Percentiles rank a stretch among this genome's conserved stretches.
These are phyloP conservation scores for Blastocystis sp. DNA, from an alignment of 352 stramenopile genomes.

Conservation along the genomic window DNA sequence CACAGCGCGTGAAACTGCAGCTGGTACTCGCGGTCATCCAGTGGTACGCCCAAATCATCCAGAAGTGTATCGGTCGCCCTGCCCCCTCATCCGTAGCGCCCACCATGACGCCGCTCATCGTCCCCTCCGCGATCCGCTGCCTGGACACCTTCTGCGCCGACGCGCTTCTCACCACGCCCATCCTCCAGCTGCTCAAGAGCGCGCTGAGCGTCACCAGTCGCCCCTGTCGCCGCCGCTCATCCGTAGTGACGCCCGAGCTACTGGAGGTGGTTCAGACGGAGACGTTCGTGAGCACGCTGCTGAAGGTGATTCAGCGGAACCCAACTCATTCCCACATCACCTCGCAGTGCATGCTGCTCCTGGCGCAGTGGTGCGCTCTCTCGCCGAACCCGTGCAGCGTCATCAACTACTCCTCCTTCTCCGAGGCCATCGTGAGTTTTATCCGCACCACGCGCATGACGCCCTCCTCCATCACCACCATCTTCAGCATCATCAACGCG, in stretches of 20 bases:
- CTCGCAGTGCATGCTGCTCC: background rate
- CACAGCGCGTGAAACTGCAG: background rate
- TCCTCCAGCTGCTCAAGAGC: background rate
- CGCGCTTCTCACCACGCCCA: background rate
- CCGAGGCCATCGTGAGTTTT: background rate
- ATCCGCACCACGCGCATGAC: background rate
- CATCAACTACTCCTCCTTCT: background rate
- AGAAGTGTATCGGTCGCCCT: background rate
- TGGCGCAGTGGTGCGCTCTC: background rate
- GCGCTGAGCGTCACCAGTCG: background rate
- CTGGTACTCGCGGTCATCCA: background rate
- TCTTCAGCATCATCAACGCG: background rate
- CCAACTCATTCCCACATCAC: background rate
- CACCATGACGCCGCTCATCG: background rate
- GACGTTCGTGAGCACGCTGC: background rate
- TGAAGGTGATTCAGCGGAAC: background rate
- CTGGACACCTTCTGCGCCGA: background rate
- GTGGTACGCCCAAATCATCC: background rate
- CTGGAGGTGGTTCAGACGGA: background rate
- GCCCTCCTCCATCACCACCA: background rate
- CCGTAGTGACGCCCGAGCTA: background rate
- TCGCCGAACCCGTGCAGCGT: background rate
- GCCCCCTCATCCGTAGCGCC: background rate
- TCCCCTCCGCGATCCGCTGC: background rate
- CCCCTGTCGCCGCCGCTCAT: background rate